A percentile compares a stretch with the other conserved stretches of the same genome.
These are phyloP conservation scores for Leccinum rimulosum DNA, from an alignment of 768 basidiomycete species.

Conservation along the genomic window DNA sequence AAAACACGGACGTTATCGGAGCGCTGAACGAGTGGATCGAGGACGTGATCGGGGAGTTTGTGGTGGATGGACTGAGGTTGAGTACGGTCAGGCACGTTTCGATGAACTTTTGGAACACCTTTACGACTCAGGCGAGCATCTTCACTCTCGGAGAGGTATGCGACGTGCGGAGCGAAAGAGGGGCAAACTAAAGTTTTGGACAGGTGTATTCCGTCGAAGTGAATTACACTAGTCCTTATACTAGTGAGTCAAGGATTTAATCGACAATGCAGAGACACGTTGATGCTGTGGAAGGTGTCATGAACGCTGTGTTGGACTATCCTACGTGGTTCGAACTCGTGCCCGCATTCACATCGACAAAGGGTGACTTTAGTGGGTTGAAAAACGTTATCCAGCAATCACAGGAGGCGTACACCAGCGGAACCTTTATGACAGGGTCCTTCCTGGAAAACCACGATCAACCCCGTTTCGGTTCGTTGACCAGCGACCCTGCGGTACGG, in stretches of 20 bases:
- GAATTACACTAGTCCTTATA: constrained; percentile 39
- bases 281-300: constrained; percentile 31
- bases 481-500: constrained; percentile 41
- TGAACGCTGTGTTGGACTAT: constrained; percentile 49
- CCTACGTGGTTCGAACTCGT: constrained; percentile 46
- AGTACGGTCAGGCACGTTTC: constrained; percentile 60
- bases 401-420: constrained; percentile 39
- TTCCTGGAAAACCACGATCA: constrained; percentile 59
- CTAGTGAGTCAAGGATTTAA: constrained; percentile 30
- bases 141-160: constrained; percentile 53
- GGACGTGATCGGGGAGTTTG: constrained; percentile 45
- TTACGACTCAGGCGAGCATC: constrained; percentile 45
- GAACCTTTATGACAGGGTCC: constrained; percentile 41
- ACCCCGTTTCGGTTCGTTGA: constrained; percentile 44
- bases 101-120: constrained; percentile 53
- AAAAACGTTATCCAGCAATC: constrained; percentile 26
- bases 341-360: constrained; percentile 37
- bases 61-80: constrained; percentile 54
- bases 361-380: constrained; percentile 34
- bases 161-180: constrained; percentile 29
- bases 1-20: constrained; percentile 41
- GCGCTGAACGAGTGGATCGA: constrained; percentile 48
- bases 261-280: not conserved
- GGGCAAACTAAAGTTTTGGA: constrained; percentile 4
- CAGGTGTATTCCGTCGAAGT: constrained; percentile 43